Conservation (phyloP, 2,329 filamentous ascomycete species). For the Ophiostoma triangulosporum region DNA sequence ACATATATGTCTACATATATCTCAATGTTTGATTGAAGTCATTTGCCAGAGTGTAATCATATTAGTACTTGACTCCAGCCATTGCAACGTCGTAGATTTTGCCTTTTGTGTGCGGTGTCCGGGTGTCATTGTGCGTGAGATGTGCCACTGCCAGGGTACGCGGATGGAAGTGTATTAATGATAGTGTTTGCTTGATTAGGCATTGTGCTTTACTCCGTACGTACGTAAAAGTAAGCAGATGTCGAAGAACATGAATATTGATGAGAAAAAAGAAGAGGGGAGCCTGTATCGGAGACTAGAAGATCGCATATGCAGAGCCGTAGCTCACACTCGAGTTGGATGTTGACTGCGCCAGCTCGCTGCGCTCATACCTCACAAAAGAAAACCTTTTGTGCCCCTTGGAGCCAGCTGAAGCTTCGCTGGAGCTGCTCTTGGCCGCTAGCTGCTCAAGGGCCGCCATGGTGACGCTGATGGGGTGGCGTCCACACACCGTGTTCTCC, state of each 20-base stretch:
- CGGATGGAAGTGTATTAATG: no score
- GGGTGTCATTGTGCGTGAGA: neutral
- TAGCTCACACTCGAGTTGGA: conserved; percentile 86
- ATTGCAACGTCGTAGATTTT: neutral
- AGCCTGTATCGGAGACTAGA: conserved; percentile 27
- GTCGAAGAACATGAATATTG: neutral
- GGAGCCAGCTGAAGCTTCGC: neutral
- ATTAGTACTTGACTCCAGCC: neutral
- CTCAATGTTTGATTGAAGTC: neutral
- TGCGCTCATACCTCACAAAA: conserved; percentile 80
- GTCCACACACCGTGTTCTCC: conserved; percentile 82
- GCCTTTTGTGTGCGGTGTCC: neutral
- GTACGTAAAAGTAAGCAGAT: neutral
- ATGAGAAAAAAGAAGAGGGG: neutral
- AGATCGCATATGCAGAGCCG: conserved; percentile 74
- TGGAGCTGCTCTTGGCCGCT: conserved; percentile 19
- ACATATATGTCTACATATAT: neutral
- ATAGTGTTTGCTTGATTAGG: no score
- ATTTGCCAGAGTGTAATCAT: neutral
- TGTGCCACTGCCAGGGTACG: no score
- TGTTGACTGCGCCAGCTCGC: conserved; percentile 54
- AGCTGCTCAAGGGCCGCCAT: conserved; percentile 75
- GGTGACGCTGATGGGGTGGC: conserved; percentile 85
- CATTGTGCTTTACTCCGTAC: no score
- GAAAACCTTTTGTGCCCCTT: conserved; percentile 38